phyloP scores from a whole-genome alignment of 805 yeast genomes.

The Starmerella tilneyi region DNA sequence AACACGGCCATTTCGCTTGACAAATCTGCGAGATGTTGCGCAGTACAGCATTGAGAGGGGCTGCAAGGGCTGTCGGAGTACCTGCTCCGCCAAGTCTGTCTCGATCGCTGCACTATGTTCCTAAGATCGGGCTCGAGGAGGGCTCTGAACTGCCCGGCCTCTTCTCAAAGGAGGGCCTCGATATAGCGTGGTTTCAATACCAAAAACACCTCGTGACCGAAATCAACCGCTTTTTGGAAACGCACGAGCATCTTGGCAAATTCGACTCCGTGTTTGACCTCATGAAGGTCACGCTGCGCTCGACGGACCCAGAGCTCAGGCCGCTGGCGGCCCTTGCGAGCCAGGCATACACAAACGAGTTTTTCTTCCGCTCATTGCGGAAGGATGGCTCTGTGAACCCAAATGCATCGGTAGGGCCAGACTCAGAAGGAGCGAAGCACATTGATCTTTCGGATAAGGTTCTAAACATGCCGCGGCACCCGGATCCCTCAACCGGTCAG shows the following conservation, averaged over 20 bases:
- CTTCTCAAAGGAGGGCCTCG: conserved; percentile 54
- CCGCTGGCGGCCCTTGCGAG: conserved; percentile 70
- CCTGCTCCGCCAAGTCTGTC: neutral
- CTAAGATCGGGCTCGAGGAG: conserved; percentile 32
- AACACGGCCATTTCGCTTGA: neutral
- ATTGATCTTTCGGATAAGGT: conserved; percentile 25
- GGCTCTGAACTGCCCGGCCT: conserved; percentile 52
- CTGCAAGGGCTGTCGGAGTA: neutral
- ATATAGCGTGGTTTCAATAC: conserved; percentile 70
- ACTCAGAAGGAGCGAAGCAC: conserved; percentile 20
- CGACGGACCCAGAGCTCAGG: conserved; percentile 20
- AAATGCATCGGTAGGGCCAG: conserved; percentile 22
- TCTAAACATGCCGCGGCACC: conserved; percentile 22
- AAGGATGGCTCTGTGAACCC: conserved; percentile 25
- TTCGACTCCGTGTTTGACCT: conserved; percentile 12
- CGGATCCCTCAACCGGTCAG: neutral
- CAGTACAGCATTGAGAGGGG: conserved; percentile 1
- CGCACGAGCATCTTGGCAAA: conserved; percentile 13
- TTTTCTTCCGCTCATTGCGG: conserved; percentile 42
- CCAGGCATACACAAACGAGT: conserved; percentile 77
- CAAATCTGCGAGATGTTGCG: neutral
- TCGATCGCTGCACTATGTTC: conserved; percentile 21
- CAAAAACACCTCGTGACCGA: conserved; percentile 42
- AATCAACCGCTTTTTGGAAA: conserved; percentile 25
- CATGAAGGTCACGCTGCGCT: conserved; percentile 14